A percentile compares a stretch with the other conserved stretches of the same genome.
These are phyloP conservation scores for Aaosphaeria pasadenensis DNA, from an alignment of 2,329 filamentous ascomycete genomes.

Conservation along the genomic window DNA sequence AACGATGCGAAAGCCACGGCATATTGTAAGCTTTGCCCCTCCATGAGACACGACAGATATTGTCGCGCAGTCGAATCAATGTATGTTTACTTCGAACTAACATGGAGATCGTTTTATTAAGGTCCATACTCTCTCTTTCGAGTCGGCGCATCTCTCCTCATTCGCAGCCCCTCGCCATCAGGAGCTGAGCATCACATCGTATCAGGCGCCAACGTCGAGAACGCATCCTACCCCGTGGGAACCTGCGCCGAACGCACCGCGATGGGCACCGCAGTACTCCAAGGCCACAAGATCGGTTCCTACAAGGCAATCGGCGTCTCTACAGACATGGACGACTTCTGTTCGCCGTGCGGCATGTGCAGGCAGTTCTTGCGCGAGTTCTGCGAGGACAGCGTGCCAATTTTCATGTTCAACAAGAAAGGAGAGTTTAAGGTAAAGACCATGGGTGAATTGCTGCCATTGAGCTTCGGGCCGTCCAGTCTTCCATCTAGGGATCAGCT, in stretches of 20 bases:
- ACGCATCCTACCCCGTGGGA: constrained; percentile 89
- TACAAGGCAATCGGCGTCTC: constrained; percentile 76
- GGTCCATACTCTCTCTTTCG: constrained; percentile 87
- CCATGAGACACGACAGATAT: not conserved
- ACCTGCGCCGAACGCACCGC: constrained; percentile 92
- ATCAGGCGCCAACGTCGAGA: constrained; percentile 76
- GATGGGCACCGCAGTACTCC: constrained; percentile 72
- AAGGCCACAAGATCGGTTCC: constrained; percentile 45
- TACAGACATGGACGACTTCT: constrained; percentile 62
- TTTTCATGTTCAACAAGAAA: constrained; percentile 91
- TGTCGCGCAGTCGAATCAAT: not conserved
- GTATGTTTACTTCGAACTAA: too few species aligned
- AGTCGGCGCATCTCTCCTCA: constrained; percentile 78
- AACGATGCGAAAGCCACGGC: constrained; percentile 71
- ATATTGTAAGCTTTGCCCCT: constrained; percentile 61
- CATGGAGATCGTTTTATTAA: constrained; percentile 20
- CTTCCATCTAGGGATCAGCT: constrained; percentile 36
- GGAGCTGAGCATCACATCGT: constrained; percentile 51
- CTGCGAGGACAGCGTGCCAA: constrained; percentile 55
- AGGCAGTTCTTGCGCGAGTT: constrained; percentile 68
- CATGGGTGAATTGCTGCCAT: constrained; percentile 59
- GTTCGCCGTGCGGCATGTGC: constrained; percentile 87
- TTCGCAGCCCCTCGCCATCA: constrained; percentile 14
- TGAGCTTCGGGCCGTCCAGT: constrained; percentile 54
- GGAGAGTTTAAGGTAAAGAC: constrained; percentile 68